These are phyloP conservation scores for Phaeophleospora eucalypticola DNA, from an alignment of 2,329 filamentous ascomycete species.

Conservation along the genomic window DNA sequence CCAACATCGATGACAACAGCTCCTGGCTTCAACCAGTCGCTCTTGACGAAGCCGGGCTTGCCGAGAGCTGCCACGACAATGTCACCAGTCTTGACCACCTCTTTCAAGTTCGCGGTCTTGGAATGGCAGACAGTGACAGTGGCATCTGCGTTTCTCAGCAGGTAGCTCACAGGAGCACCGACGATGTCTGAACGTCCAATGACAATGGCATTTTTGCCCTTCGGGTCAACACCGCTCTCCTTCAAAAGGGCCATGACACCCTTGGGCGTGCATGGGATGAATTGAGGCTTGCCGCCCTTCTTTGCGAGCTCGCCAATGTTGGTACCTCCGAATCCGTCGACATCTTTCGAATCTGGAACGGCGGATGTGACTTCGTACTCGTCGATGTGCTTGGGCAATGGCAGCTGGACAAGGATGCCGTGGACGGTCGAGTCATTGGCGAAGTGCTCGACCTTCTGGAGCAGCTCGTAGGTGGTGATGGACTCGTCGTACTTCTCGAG, in stretches of 20 bases:
- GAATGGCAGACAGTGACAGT: constrained; percentile 97
- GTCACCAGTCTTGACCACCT: constrained; percentile 77
- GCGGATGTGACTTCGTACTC: constrained; percentile 88
- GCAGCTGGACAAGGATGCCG: constrained; percentile 90
- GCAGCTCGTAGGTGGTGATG: constrained; percentile 77
- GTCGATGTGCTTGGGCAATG: constrained; percentile 81
- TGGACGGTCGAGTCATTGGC: constrained; percentile 86
- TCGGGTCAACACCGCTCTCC: constrained; percentile 75
- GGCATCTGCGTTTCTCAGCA: constrained; percentile 91
- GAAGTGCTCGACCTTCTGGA: constrained; percentile 73
- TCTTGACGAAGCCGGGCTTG: constrained; percentile 80
- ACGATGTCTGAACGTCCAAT: constrained; percentile 95
- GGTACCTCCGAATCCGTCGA: constrained; percentile 88
- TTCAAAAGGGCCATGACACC: constrained; percentile 90
- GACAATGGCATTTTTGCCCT: constrained; percentile 90
- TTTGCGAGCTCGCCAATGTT: constrained; percentile 98
- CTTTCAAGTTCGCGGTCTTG: constrained; percentile 68
- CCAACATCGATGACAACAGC: constrained; percentile 97
- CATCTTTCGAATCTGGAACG: constrained; percentile 91
- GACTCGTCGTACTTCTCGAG: constrained; percentile 77
- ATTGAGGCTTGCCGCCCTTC: constrained; percentile 81
- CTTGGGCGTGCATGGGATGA: constrained; percentile 93
- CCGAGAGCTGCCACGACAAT: constrained; percentile 91
- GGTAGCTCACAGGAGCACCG: constrained; percentile 91
- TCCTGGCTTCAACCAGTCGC: constrained; percentile 91